Percentiles rank a stretch among this genome's conserved stretches.
phyloP scores from a whole-genome alignment of 768 basidiomycete genomes.

The Grammothele lineata region DNA sequence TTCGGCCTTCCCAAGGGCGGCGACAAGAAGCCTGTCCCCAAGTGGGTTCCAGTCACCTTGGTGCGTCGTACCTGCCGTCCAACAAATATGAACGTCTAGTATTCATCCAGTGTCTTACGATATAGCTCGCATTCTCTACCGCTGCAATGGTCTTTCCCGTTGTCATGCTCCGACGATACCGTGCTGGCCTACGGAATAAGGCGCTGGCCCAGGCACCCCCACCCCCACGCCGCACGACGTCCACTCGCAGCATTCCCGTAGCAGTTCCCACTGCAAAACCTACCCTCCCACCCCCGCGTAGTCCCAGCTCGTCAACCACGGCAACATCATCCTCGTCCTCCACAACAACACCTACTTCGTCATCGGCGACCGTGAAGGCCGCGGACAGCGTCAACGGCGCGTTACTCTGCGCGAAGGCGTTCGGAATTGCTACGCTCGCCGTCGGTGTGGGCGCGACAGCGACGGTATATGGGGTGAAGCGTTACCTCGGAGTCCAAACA shows the following conservation, averaged over 20 bases:
- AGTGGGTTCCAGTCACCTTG: constrained; percentile 29
- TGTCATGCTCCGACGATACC: constrained; percentile 25
- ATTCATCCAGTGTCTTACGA: neutral
- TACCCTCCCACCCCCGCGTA: constrained; percentile 1
- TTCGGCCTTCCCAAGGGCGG: no score
- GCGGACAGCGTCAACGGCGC: constrained; percentile 44
- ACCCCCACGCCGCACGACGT: constrained; percentile 10
- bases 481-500: constrained; percentile 48
- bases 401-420: constrained; percentile 56
- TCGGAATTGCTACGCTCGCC: constrained; percentile 58
- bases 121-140: constrained; percentile 28
- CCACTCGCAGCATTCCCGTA: neutral
- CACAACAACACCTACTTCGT: neutral
- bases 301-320: neutral
- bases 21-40: constrained; percentile 19
- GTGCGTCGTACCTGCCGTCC: constrained; percentile 12
- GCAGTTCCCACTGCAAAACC: constrained; percentile 1
- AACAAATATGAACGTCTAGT: neutral
- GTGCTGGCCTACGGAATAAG: constrained; percentile 8
- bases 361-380: neutral
- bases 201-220: constrained; percentile 18
- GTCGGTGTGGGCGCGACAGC: constrained; percentile 46
- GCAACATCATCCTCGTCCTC: neutral
- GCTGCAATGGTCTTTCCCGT: constrained; percentile 28
- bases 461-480: constrained; percentile 46